Percentiles rank a stretch among this genome's conserved stretches.
Conservation (phyloP, 306 rosid genomes). For the Comarum palustre region DNA sequence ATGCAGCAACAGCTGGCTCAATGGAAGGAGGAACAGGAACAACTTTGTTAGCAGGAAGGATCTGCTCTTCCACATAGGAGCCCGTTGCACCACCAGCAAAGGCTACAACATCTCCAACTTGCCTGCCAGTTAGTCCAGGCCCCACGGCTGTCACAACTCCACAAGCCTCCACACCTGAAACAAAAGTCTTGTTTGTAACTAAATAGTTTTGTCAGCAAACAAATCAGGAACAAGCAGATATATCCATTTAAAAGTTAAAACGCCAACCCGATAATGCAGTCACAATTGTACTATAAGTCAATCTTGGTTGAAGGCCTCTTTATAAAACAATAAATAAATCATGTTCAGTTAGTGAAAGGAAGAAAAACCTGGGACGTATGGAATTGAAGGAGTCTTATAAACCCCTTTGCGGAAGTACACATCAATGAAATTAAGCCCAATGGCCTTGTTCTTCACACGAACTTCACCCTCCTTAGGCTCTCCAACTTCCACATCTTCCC, state of each 20-base stretch:
- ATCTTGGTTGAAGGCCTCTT: neutral
- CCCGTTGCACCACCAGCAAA: slow-evolving; percentile 78
- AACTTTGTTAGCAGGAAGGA: slow-evolving; percentile 73
- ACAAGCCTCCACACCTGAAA: slow-evolving; percentile 81
- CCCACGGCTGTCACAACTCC: slow-evolving; percentile 92
- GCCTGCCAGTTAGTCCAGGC: slow-evolving; percentile 64
- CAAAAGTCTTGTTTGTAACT: neutral
- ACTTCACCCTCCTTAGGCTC: slow-evolving; percentile 73
- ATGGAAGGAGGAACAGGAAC: slow-evolving; percentile 76
- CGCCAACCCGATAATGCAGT: neutral
- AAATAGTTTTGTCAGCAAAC: neutral
- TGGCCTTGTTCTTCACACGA: slow-evolving; percentile 69
- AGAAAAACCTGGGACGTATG: slow-evolving; percentile 59
- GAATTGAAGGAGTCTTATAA: slow-evolving; percentile 51
- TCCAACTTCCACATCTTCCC: slow-evolving; percentile 86
- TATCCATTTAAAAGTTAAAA: neutral
- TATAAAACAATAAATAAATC: neutral
- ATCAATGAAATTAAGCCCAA: slow-evolving; percentile 76
- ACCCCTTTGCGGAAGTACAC: slow-evolving; percentile 78
- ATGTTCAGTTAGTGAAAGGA: neutral
- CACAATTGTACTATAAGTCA: neutral
- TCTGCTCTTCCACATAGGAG: slow-evolving; percentile 89
- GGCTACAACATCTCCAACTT: slow-evolving; percentile 85
- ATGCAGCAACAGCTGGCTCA: slow-evolving; percentile 68
- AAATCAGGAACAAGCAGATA: neutral